These are phyloP conservation scores for Akanthomyces uredinophilus DNA, from an alignment of 2,329 filamentous ascomycete genomes.

Conservation along the genomic window DNA sequence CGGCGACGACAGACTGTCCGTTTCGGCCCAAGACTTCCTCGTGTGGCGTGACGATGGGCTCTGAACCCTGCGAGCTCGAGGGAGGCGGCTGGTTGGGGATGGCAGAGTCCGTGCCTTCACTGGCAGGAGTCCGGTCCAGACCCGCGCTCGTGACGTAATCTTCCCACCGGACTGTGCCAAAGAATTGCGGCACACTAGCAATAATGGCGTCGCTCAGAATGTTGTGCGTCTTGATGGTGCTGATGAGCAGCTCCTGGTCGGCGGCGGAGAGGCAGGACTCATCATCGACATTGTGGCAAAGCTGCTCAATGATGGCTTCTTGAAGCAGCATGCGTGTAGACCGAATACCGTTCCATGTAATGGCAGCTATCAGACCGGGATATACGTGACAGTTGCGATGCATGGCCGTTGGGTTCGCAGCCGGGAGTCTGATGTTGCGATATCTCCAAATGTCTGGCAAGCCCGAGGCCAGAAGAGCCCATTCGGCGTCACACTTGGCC, in stretches of 20 bases:
- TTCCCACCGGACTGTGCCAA: constrained; percentile 40
- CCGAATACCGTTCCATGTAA: constrained; percentile 44
- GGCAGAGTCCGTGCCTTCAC: background rate
- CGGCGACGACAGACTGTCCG: constrained; percentile 5
- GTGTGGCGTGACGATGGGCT: constrained; percentile 9
- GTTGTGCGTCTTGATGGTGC: constrained; percentile 33
- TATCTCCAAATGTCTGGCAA: constrained; percentile 40
- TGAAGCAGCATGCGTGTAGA: constrained; percentile 42
- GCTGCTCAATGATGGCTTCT: constrained; percentile 41
- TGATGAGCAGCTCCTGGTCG: constrained; percentile 32
- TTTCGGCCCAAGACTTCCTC: constrained; percentile 4
- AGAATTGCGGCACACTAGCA: constrained; percentile 45
- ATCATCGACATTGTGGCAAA: constrained; percentile 31
- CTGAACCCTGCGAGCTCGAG: background rate
- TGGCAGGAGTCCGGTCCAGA: constrained; percentile 3
- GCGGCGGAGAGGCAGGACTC: constrained; percentile 25
- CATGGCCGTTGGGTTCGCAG: constrained; percentile 37
- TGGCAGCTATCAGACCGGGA: constrained; percentile 38
- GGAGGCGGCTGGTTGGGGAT: background rate
- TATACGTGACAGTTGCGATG: constrained; percentile 41
- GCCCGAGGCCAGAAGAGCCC: constrained; percentile 33
- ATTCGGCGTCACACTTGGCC: constrained; percentile 38
- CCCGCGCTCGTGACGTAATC: constrained; percentile 26
- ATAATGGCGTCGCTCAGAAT: constrained; percentile 38
- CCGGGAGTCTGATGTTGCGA: constrained; percentile 34